phyloP scores from a whole-genome alignment of 2,329 filamentous ascomycete species.

The Blastomyces parvus region DNA sequence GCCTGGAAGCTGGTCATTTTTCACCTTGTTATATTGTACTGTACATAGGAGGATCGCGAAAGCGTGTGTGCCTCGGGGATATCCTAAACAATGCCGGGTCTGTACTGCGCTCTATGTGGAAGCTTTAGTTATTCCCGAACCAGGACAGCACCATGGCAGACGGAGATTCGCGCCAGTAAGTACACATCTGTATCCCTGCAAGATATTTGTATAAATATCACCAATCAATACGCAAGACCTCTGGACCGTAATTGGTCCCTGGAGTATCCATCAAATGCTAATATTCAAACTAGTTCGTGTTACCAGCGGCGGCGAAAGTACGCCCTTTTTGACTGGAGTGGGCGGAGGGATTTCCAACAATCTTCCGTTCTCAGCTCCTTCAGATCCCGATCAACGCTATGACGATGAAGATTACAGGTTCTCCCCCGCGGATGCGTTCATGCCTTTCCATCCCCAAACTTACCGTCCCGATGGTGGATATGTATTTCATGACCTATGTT shows the following conservation, averaged over 20 bases:
- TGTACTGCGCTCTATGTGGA: constrained; percentile 15
- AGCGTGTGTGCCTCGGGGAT: not conserved
- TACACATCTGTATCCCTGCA: not conserved
- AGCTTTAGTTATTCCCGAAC: constrained; percentile 11
- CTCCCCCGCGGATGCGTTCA: constrained; percentile 11
- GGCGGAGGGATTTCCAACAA: constrained; percentile 9
- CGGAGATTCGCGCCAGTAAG: constrained; percentile 16
- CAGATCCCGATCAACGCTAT: constrained; percentile 10
- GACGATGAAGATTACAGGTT: constrained; percentile 11
- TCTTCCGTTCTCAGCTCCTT: constrained; percentile 10
- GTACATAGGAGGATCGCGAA: not conserved
- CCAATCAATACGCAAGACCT: not conserved
- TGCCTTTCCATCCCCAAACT: constrained; percentile 9
- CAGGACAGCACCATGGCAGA: constrained; percentile 10
- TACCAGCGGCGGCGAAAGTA: constrained; percentile 8
- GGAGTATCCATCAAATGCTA: not conserved
- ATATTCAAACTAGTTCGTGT: constrained; percentile 14
- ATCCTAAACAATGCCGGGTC: not conserved
- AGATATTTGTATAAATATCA: not conserved
- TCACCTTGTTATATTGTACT: not conserved
- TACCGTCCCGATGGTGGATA: constrained; percentile 14
- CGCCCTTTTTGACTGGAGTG: constrained; percentile 18
- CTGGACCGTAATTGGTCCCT: not conserved
- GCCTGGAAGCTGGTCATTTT: not conserved
- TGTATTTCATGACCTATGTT: constrained; percentile 19